phyloP scores from a whole-genome alignment of 1,284 basidiomycete genomes.

The Pseudozyma pruni region DNA sequence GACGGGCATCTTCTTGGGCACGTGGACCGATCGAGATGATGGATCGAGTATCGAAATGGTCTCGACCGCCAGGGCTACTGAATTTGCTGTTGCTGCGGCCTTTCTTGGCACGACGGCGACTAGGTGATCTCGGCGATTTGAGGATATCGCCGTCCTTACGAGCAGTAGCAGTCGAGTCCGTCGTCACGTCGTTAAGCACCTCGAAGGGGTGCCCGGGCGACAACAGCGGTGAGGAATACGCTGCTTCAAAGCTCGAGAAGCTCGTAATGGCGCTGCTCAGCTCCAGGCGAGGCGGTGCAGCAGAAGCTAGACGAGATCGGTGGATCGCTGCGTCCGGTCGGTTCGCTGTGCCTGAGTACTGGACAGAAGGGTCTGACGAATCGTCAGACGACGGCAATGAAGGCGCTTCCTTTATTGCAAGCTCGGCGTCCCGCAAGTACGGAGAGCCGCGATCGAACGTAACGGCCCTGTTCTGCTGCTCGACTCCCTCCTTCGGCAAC shows the following conservation, averaged over 20 bases:
- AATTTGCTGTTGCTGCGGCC: neutral
- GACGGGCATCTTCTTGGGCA: conserved; percentile 42
- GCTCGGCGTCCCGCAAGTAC: neutral
- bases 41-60: conserved; percentile 21
- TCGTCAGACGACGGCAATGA: neutral
- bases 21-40: conserved; percentile 43
- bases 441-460: neutral
- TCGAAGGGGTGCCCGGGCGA: conserved; percentile 26
- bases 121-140: neutral
- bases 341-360: neutral
- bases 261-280: conserved; percentile 1
- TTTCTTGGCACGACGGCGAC: neutral
- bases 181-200: conserved; percentile 18
- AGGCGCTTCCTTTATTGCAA: neutral
- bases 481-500: conserved; percentile 20
- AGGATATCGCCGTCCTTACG: neutral
- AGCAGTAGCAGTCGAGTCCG: neutral
- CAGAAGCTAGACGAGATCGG: conserved; percentile 5
- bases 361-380: neutral
- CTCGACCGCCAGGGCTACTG: conserved; percentile 2
- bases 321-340: neutral
- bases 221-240: neutral
- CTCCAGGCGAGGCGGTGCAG: conserved; percentile 20
- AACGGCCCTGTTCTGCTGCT: conserved; percentile 5
- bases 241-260: conserved; percentile 3